Base-by-base conservation (phyloP, 169 alveolate genomes). In the Plasmodium reichenowi region DNA sequence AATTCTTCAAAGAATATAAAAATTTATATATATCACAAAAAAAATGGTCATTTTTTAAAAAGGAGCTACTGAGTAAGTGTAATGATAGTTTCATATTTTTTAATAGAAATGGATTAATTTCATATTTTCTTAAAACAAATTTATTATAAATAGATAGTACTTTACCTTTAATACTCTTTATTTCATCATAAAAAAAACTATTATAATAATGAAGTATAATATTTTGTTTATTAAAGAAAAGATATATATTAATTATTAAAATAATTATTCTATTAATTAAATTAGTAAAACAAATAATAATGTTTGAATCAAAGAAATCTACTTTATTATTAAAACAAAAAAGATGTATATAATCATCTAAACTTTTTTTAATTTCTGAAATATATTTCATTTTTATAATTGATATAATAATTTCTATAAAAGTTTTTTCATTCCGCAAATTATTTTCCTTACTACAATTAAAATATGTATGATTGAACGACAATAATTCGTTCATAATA, bases 141-240 rank as follows among this genome's bases (percentile, higher is more conserved):
- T 29, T 59, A 26, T 64, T 24, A 67, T 48, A 86, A 70, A 72
- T 86, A 17, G 22, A 48, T 24, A 22, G 32, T 8, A 32, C 20
- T 43, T 59, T 70, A 50, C 32, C 26, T 63, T 86, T 70, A 10
- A 86, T 72, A 17, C 20, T 72, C n/a, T 38, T 72, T 71, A 86
- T 47, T 59, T 86, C 88, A n/a, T 86, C 86, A 73, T 72, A 86
- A 60, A 86, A 86, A 71, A 71, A 86, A 86, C 88, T 86, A 59
- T 86, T 86, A 71, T 72, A 59, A 62, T 86, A 86, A 24, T 71
- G 24, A 50, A 20, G 3, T 60, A 20, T 62, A 38, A 38, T 38
- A 0, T 5, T 38, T 17, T 52, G 45, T 59, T 86, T 72, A 17
- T 86, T 73, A 72, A 86, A 86, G 50, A 72, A 71, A 47, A 86